Base-by-base conservation (phyloP, 2,329 filamentous ascomycete genomes). In the Trematosphaeria pertusa region DNA sequence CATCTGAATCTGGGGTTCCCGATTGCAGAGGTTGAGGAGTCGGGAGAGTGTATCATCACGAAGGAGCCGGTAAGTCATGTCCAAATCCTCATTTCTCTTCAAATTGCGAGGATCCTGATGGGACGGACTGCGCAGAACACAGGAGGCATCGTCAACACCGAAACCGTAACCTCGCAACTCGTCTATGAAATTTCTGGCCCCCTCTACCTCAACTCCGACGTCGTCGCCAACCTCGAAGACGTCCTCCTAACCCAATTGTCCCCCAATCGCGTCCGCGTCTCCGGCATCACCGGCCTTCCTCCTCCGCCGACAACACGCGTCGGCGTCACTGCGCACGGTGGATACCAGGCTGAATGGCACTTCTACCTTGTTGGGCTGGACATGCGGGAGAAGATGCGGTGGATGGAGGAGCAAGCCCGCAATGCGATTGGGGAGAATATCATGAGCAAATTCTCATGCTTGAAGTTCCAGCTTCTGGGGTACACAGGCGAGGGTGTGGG, bases 321-420 rank as follows among this genome's bases (percentile, higher is more conserved):
- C 1, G 62, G 62, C 2, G 58, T 72, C 24, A 64, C 58, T 20
- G 52, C 56, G 1, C 42, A 59, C 1, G 69, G 65, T 0, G 70
- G 68, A 1, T 71, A 57, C 24, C 67, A 73, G 28, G 64, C 60
- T 9, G 68, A 72, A 51, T 43, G 54, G 2, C 70, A 70, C 41
- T 78, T 72, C 58, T 79, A 73, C 55, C 63, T 78, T 8, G 70
- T 69, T 5, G 78, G 78, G 1, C 66, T 80, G 1, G 75, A 79
- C 49, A 74, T 79, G 41, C 58, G 67, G 6, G 71, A 70, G 35
- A 81, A 81, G 32, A 36, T 47, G 15, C 49, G 60, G 22, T 59
- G 51, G 44, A 55, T 52, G 39, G 56, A 62, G 26, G 48, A 58
- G 8, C 56, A 59, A 33, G 46, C 49, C 14, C 36, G 50, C 6